Evolutionary conservation across 192 early-diverging fungal species (phyloP), one percentile per base, ranked within the genome.

Genomic region (Backusella psychrophila): DNA sequence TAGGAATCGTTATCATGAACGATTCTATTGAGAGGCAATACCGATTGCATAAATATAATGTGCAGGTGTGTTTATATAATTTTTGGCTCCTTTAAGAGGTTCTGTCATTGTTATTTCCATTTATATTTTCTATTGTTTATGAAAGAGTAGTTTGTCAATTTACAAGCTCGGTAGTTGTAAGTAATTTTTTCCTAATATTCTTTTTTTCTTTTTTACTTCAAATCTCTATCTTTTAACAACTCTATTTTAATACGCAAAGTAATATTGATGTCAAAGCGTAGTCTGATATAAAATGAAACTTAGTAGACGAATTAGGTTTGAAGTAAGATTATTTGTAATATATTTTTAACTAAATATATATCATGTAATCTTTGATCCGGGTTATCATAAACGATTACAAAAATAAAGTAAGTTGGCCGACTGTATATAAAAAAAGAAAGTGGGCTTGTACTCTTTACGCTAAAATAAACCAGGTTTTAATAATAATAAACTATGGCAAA

Each of bases 91-190:
- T 12, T 63, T 29, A 63, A 63, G 29, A 63, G 0, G 9, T 59
- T 59, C 53, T 63, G 56, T 63, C 56, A 29, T 63, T 63, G 56
- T 63, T 63, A 63, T 63, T 12, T 63, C 56, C 56, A 63, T 29
- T 63, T 63, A 63, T 63, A 29, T n/a, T 44, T 49, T n/a, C 46
- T 49, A 5, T n/a, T 49, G 6, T 49, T 7, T n/a, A 49, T 5
- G 6, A 49, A n/a, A 49, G 19, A n/a, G 15, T 49, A 49, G 1
- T 19, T 49, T 49, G 46, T 49, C 46, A 19, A 6, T 19, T 0
- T 6, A 19, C 12, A 9, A 12, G 41, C 44, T 46, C 17, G 17
- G 17, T 42, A 4, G 15, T n/a, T 42, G 41, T 3, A 42, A 42
- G 8, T 31, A 42, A 12, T 3, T 42, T 42, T 15, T 46, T n/a